Conservation (phyloP, 441 rosid genomes). For the Pelargonium cotyledonis region DNA sequence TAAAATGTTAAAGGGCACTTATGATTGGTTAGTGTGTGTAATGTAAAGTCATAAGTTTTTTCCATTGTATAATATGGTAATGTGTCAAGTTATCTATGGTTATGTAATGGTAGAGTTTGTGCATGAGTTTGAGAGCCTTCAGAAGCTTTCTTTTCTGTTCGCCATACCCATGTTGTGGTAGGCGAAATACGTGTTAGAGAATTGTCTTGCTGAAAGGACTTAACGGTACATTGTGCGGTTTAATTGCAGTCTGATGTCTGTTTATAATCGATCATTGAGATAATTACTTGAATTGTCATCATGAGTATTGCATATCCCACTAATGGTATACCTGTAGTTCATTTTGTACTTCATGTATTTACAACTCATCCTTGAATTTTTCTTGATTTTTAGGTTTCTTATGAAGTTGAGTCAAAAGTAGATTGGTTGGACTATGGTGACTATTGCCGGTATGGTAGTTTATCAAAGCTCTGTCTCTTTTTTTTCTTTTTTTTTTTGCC, state of each 20-base stretch:
- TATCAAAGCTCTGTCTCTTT: background rate
- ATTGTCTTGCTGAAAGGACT: background rate
- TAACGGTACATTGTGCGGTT: background rate
- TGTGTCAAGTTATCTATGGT: no score
- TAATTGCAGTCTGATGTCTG: background rate
- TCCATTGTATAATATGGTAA: no score
- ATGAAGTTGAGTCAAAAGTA: slow-evolving; percentile 54
- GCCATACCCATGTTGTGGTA: background rate
- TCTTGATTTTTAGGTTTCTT: slow-evolving; percentile 41
- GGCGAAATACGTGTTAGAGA: background rate
- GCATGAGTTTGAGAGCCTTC: background rate
- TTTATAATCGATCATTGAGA: background rate
- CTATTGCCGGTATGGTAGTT: slow-evolving; percentile 59
- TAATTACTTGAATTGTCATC: background rate
- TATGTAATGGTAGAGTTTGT: no score
- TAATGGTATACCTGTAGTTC: background rate
- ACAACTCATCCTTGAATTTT: background rate
- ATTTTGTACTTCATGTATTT: background rate
- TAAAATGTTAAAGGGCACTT: no score
- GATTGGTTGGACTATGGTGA: slow-evolving; percentile 59
- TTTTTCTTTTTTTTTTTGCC: background rate
- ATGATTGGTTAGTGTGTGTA: no score
- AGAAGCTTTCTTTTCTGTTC: background rate
- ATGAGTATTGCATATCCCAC: background rate
- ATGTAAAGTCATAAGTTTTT: no score